Evolutionary conservation across 495 filamentous ascomycete species (phyloP).

Genomic region (Xylaria scruposa): DNA sequence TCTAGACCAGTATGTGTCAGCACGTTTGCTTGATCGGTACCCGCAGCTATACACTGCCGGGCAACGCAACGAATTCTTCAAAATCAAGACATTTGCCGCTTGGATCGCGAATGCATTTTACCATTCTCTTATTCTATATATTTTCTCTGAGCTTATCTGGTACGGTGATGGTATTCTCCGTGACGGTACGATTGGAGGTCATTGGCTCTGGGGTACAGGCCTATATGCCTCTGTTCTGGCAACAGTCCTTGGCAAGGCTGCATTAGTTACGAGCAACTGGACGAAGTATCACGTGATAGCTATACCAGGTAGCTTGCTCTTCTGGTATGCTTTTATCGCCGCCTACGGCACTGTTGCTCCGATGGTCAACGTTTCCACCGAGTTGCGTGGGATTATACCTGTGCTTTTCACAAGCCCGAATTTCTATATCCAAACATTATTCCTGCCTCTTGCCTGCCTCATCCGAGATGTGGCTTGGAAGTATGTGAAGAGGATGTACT

Average conservation of each 20-base stretch:
- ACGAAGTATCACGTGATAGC: constrained; percentile 97
- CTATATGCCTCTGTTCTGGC: constrained; percentile 90
- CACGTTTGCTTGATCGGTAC: constrained; percentile 94
- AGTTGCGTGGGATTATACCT: constrained; percentile 85
- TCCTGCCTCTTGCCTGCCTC: constrained; percentile 84
- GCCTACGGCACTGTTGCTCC: constrained; percentile 92
- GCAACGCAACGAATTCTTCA: constrained; percentile 93
- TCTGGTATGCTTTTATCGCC: constrained; percentile 91
- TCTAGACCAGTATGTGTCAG: constrained; percentile 97
- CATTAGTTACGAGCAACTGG: constrained; percentile 95
- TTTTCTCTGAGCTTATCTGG: constrained; percentile 82
- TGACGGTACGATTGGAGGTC: constrained; percentile 81
- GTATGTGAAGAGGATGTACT: constrained; percentile 94
- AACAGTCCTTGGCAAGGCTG: constrained; percentile 94
- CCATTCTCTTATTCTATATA: constrained; percentile 91
- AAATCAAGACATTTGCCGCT: constrained; percentile 84
- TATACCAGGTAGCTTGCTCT: constrained; percentile 89
- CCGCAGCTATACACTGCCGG: constrained; percentile 94
- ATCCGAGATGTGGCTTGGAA: constrained; percentile 85
- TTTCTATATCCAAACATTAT: constrained; percentile 88
- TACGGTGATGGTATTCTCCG: constrained; percentile 73
- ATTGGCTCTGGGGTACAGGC: constrained; percentile 97
- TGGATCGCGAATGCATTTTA: constrained; percentile 96
- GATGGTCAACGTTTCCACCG: constrained; percentile 78
- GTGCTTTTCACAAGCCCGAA: constrained; percentile 79